Percentiles rank a stretch among this genome's conserved stretches.
Evolutionary conservation across 176 grass and related monocot genomes (phyloP).

Genomic region (Bromus sterilis): DNA sequence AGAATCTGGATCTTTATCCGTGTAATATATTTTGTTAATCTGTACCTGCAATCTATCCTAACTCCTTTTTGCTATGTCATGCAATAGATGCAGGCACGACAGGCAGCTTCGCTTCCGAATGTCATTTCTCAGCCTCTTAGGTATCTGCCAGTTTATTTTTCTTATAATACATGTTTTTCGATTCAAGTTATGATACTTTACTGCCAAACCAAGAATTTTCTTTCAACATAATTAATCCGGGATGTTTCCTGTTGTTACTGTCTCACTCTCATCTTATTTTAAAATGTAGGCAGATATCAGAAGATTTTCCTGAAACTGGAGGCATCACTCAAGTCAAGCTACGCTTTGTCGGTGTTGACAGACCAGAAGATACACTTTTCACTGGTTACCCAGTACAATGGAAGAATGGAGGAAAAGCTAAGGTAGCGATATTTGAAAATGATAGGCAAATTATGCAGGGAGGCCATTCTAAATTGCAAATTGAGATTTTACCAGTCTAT

Average conservation of each 20-base stretch:
- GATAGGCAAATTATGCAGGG: neutral
- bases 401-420: neutral
- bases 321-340: neutral
- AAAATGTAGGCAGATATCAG: neutral
- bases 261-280: neutral
- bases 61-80: neutral
- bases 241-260: neutral
- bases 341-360: neutral
- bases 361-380: neutral
- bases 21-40: neutral
- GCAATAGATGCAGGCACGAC: neutral
- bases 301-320: neutral
- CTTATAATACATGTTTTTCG: neutral
- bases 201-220: neutral
- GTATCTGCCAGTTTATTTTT: neutral
- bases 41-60: neutral
- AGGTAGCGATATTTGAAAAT: constrained; percentile 1
- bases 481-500: constrained; percentile 7
- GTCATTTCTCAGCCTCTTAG: neutral
- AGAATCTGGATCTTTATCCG: neutral
- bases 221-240: neutral
- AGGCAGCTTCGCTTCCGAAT: neutral
- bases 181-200: neutral
- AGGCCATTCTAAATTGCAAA: neutral
- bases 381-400: neutral